phyloP scores from a whole-genome alignment of 192 early-diverging fungal genomes.

The Radiomyces spectabilis region DNA sequence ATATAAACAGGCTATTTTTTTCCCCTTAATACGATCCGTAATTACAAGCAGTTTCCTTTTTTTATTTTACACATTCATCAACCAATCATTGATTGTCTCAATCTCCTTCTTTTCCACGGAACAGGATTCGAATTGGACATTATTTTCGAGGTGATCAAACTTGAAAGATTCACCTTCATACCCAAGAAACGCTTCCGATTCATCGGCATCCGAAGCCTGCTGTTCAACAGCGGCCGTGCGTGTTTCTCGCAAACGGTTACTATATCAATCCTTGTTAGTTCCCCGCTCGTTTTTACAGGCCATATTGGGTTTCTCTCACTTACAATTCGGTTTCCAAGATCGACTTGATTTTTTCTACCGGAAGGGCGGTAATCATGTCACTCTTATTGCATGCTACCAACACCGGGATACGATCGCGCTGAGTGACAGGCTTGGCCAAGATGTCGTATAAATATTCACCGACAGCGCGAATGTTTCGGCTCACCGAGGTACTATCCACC shows the following conservation, averaged over 20 bases:
- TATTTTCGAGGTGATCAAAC: conserved; percentile 74
- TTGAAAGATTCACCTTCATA: conserved; percentile 73
- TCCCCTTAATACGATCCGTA: too few relatives aligned
- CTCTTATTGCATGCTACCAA: conserved; percentile 81
- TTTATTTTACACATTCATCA: conserved; percentile 27
- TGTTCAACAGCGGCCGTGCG: conserved; percentile 59
- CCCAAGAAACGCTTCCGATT: conserved; percentile 63
- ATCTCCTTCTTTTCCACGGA: conserved; percentile 54
- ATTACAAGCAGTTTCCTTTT: too few relatives aligned
- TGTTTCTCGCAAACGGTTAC: conserved; percentile 57
- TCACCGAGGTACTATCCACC: conserved; percentile 61
- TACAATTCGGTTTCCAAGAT: conserved; percentile 77
- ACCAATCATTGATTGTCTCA: conserved; percentile 55
- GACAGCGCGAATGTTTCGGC: conserved; percentile 42
- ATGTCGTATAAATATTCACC: conserved; percentile 83
- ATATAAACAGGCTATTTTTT: too few relatives aligned
- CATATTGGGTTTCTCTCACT: conserved; percentile 24
- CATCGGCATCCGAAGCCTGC: conserved; percentile 55
- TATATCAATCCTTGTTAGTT: conserved; percentile 6
- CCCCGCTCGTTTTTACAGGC: background rate
- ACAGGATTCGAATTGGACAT: conserved; percentile 56
- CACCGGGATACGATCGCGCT: conserved; percentile 50
- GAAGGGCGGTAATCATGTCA: conserved; percentile 65
- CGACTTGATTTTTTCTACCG: conserved; percentile 54
- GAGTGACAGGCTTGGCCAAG: conserved; percentile 54